Evolutionary conservation across 2,329 filamentous ascomycete genomes (phyloP).

Genomic region (Bipolaris bicolor): DNA sequence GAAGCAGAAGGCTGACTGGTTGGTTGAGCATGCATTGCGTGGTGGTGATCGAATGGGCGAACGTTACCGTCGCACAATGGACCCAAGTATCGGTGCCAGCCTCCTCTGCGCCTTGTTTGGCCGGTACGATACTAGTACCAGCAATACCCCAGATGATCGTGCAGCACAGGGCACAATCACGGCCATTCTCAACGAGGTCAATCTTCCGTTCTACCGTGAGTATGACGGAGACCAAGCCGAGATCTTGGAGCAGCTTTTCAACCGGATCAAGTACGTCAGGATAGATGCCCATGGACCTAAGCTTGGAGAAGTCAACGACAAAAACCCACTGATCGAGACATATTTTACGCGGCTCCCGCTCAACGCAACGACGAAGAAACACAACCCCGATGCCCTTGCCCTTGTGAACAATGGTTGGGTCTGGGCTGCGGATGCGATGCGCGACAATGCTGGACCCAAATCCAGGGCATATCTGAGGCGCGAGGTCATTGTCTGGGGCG

Average conservation of each 20-base stretch:
- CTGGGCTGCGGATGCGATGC: constrained; percentile 93
- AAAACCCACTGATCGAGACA: constrained; percentile 84
- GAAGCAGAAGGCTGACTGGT: constrained; percentile 66
- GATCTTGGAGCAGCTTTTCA: constrained; percentile 89
- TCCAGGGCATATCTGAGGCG: constrained; percentile 93
- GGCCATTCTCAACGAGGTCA: constrained; percentile 79
- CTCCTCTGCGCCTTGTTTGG: constrained; percentile 73
- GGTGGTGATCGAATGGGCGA: constrained; percentile 79
- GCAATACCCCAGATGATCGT: constrained; percentile 58
- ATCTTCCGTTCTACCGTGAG: constrained; percentile 87
- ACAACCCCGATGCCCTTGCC: constrained; percentile 76
- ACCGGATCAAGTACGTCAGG: constrained; percentile 92
- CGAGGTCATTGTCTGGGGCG: constrained; percentile 97
- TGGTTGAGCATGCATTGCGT: constrained; percentile 71
- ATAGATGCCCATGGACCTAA: constrained; percentile 92
- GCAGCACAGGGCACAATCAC: constrained; percentile 59
- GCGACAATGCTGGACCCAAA: constrained; percentile 88
- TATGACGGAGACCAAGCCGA: constrained; percentile 84
- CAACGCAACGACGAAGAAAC: constrained; percentile 78
- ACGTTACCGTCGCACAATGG: constrained; percentile 73
- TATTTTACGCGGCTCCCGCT: constrained; percentile 91
- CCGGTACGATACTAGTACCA: constrained; percentile 63
- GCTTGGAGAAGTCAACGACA: constrained; percentile 75
- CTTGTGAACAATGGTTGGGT: constrained; percentile 98
- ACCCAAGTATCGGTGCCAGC: constrained; percentile 72